Evolutionary conservation across 2,329 filamentous ascomycete genomes (phyloP), one percentile per base, ranked within the genome.

Genomic region (Stagonosporopsis tanaceti): DNA sequence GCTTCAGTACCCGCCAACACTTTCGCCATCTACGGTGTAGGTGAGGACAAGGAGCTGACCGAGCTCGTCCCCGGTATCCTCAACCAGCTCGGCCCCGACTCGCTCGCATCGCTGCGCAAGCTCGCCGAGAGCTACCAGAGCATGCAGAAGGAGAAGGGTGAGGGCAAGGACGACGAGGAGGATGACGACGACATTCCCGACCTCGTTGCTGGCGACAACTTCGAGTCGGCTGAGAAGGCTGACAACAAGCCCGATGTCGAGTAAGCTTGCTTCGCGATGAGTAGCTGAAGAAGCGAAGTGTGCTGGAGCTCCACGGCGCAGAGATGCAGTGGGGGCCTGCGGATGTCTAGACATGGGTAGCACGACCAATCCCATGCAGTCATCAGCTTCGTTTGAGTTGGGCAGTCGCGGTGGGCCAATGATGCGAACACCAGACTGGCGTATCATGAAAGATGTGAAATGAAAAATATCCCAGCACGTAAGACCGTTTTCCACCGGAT

Each of bases 1-100:
- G 95, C 94, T 67, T 92, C 95, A 62, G 93, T 98, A 71, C 93
- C 94, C 74, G 88, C 93, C 81, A 99, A 99, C 89, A 99, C 95
- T 80, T 99, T 98, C 81, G 95, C 95, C 82, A 96, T 99, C 85
- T 99, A 98, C 86, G 95, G 95, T 73, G 89, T 92, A 80, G 95
- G 94, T 68, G 95, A 99, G 85, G 95, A 99, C 84, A 99, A 99
- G 88, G 95, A 99, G 85, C 91, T 99, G 70, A 99, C 95, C 63
- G 95, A 99, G 85, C 93, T 99, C 74, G 95, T 99, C 68, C 95
- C 95, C 74, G 95, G 95, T 67, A 99, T 99, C 83, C 91, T 99
- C 65, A 99, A 98, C 90, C 95, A 99, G 86, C 92, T 99, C 65
- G 95, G 95, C 76, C 95, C 95, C 76, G 95, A 99, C 85, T 97